A percentile compares a stretch with the other conserved stretches of the same genome.
phyloP scores from a whole-genome alignment of 768 basidiomycete species.

The Xerocomus spinulosus region DNA sequence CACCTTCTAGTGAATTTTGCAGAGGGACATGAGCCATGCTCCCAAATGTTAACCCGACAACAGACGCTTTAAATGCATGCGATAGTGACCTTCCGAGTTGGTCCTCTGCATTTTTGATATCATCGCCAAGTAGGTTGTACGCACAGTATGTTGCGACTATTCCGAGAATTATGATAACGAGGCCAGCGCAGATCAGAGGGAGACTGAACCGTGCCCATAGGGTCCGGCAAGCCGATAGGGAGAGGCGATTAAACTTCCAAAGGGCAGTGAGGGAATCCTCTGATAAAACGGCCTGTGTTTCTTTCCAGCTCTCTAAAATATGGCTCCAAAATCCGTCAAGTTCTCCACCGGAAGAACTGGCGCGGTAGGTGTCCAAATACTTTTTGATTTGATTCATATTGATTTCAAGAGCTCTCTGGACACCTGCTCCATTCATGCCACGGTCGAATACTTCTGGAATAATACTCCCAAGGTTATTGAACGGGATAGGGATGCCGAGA shows the following conservation, averaged over 20 bases:
- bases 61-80: constrained; percentile 32
- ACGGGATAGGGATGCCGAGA: constrained; percentile 90
- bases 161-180: constrained; percentile 55
- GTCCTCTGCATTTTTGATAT: constrained; percentile 36
- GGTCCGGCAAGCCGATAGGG: constrained; percentile 59
- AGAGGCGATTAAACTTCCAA: constrained; percentile 30
- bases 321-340: constrained; percentile 60
- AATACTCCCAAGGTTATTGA: constrained; percentile 87
- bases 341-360: constrained; percentile 65
- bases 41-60: constrained; percentile 34
- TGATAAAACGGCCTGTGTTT: constrained; percentile 26
- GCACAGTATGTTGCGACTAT: constrained; percentile 52
- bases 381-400: constrained; percentile 72
- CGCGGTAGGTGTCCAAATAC: constrained; percentile 76
- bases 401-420: constrained; percentile 58
- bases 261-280: constrained; percentile 11
- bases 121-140: constrained; percentile 45
- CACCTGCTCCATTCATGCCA: constrained; percentile 26
- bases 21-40: constrained; percentile 34
- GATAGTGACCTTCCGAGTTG: constrained; percentile 37
- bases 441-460: constrained; percentile 89
- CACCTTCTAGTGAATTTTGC: constrained; percentile 36
- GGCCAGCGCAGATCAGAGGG: constrained; percentile 68
- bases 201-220: constrained; percentile 97
- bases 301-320: constrained; percentile 46